Evolutionary conservation across 345 rosid species (phyloP), one percentile per base, ranked within the genome.

Genomic region (Populus alba): DNA sequence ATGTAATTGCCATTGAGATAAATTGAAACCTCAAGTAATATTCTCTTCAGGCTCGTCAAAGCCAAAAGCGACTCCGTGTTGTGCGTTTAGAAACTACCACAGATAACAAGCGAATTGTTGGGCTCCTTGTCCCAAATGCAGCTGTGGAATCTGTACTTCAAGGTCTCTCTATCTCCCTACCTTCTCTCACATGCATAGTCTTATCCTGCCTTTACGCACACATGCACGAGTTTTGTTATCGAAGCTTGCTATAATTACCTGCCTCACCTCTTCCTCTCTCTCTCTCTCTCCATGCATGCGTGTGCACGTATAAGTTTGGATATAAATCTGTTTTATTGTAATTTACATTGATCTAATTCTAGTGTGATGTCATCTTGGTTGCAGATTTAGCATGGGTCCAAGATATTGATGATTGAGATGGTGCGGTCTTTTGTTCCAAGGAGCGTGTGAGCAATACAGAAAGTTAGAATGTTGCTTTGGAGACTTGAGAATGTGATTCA

Each of bases 351-450:
- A 49, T 49, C 6, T 35, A 75, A 49, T 70, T 27, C 45, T 71
- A 27, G 49, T 62, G 68, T 55, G 53, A 51, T 59, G 18, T 33
- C 5, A 12, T 37, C 3, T 39, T 75, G 73, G 53, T 74, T 80
- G 81, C 92, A 96, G 99, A 92, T 89, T 87, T 96, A 87, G 92
- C 96, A 65, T 96, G 98, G 98, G 97, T 93, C 76, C 96, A 96
- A 79, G 97, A 91, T 66, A 87, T 96, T 31, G 97, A 92, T 16
- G 98, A 92, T 83, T 89, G 83, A 88, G 84, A 79, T n/a, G 59
- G 23, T 77, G 78, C 35, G 10, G 20, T 18, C 11, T 25, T 70
- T 43, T 49, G 65, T 27, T 7, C 23, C 23, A 9, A 18, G 22
- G 12, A 2, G 45, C 17, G 17, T 47, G 51, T 47, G 51, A 47